Percentiles rank a stretch among this genome's conserved stretches.
These are phyloP conservation scores for Symmetrospora coprosmae DNA, from an alignment of 768 basidiomycete genomes.

Conservation along the genomic window DNA sequence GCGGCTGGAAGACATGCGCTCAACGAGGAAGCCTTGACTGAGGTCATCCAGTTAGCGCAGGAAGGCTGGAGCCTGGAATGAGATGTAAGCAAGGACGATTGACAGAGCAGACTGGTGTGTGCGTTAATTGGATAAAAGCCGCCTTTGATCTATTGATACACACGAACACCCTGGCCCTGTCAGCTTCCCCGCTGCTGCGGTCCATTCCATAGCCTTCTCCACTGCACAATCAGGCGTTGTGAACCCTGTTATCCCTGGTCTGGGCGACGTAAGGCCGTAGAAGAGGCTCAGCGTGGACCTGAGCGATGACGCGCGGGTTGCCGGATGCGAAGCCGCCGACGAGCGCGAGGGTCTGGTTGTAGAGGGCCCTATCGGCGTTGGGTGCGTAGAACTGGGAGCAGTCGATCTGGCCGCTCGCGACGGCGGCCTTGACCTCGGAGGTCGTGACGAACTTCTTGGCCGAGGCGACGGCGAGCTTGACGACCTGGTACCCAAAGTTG, in stretches of 20 bases:
- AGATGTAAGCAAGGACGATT: no score
- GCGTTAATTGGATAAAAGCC: no score
- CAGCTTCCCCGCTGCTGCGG: no score
- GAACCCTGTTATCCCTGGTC: conserved; percentile 8
- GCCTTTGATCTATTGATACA: no score
- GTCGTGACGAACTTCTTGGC: not conserved
- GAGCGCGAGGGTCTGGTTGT: not conserved
- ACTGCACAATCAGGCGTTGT: no score
- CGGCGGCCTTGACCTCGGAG: not conserved
- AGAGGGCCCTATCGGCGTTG: not conserved
- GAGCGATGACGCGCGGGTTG: not conserved
- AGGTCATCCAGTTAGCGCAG: no score
- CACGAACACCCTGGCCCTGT: no score
- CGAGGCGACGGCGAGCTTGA: conserved; percentile 9
- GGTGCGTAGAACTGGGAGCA: not conserved
- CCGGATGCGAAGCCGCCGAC: not conserved
- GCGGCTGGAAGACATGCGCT: no score
- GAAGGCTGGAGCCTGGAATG: no score
- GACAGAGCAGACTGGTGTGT: no score
- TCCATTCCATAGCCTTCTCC: no score
- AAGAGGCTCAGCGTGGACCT: not conserved
- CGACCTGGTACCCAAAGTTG: conserved; percentile 15
- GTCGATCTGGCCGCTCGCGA: not conserved
- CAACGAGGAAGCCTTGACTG: no score
- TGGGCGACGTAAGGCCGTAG: conserved; percentile 10